Percentiles rank a stretch among this genome's conserved stretches.
Conservation (phyloP, 441 rosid genomes). For the Viola pubescens region DNA sequence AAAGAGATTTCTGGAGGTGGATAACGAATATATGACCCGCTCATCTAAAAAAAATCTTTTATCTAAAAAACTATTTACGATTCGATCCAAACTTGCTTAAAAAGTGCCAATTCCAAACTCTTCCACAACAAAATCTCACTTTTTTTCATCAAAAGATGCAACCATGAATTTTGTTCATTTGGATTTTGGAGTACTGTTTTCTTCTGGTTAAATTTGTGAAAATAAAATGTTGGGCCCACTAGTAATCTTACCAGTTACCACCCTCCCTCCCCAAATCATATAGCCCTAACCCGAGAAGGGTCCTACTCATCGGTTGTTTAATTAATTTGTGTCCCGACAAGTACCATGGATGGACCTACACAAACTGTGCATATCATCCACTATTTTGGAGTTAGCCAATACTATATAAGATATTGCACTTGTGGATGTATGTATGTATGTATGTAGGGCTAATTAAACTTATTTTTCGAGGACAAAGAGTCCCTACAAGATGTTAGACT, state of each 20-base stretch:
- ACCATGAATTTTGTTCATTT: conserved; percentile 19
- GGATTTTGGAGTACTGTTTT: not conserved
- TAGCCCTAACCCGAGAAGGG: conserved; percentile 26
- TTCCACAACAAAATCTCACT: conserved; percentile 23
- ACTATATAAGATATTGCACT: conserved; percentile 40
- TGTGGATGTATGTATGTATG: conserved; percentile 1
- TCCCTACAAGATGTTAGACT: conserved; percentile 28
- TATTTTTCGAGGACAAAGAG: conserved; percentile 23
- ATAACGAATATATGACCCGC: no score
- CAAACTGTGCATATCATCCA: conserved; percentile 34
- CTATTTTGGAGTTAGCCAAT: conserved; percentile 9
- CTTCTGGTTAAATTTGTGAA: no score
- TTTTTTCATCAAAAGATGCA: conserved; percentile 35
- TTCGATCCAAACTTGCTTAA: conserved; percentile 31
- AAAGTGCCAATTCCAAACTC: conserved; percentile 27
- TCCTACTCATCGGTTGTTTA: conserved; percentile 28
- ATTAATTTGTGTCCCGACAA: conserved; percentile 33
- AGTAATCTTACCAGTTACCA: not conserved
- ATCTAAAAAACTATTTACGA: no score
- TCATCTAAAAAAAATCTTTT: no score
- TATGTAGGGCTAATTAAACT: not conserved
- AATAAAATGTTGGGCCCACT: no score
- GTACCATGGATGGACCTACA: conserved; percentile 44
- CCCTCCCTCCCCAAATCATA: conserved; percentile 29
- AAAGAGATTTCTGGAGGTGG: no score